Evolutionary conservation across 208 protist species (phyloP).

Genomic region (Trypanosoma scelopori): DNA sequence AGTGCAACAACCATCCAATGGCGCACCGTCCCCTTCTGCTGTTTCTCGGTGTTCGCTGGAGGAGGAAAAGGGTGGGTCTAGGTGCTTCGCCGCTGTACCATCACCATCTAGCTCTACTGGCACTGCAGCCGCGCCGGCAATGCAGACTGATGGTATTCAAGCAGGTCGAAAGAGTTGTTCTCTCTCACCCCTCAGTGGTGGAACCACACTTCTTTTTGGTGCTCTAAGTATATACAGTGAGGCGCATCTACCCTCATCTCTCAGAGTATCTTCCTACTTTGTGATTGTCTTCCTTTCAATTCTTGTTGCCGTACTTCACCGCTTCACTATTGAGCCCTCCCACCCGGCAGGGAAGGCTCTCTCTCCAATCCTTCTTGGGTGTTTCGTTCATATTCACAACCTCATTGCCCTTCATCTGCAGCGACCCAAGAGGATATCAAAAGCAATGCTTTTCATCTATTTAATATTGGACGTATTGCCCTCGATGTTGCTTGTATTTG

Average conservation of each 20-base stretch:
- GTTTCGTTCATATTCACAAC: slow-evolving; percentile 41
- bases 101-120: neutral
- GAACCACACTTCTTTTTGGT: slow-evolving; percentile 25
- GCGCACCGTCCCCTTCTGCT: neutral
- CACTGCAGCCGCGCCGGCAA: neutral
- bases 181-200: neutral
- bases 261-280: slow-evolving; percentile 35
- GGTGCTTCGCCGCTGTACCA: neutral
- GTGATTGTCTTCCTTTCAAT: slow-evolving; percentile 31
- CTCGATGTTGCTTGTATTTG: slow-evolving; percentile 43
- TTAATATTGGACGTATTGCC: slow-evolving; percentile 56
- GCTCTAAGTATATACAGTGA: slow-evolving; percentile 48
- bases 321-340: slow-evolving; percentile 36
- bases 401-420: slow-evolving; percentile 38
- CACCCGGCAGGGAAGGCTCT: slow-evolving; percentile 30
- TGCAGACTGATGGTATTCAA: neutral
- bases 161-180: neutral
- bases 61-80: neutral
- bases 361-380: slow-evolving; percentile 43
- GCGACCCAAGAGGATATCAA: slow-evolving; percentile 25
- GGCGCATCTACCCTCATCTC: slow-evolving; percentile 37
- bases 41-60: neutral
- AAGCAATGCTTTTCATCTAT: slow-evolving; percentile 60
- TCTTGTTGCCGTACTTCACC: slow-evolving; percentile 40
- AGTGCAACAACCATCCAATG: neutral